phyloP scores from a whole-genome alignment of 768 basidiomycete species.

The Mycena rosella region DNA sequence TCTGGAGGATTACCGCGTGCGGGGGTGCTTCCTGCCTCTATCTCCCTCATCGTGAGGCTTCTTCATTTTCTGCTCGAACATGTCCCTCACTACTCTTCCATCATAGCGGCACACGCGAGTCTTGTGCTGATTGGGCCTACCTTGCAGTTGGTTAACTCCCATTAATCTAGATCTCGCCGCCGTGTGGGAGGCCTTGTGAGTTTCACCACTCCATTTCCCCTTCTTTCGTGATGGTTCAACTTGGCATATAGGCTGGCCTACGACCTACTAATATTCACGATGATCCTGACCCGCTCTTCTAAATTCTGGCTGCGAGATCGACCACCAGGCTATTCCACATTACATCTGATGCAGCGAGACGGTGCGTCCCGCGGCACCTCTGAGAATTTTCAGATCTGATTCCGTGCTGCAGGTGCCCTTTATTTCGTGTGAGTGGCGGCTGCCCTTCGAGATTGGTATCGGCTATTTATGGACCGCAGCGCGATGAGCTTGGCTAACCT shows the following conservation, averaged over 20 bases:
- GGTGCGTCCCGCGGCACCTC: not conserved
- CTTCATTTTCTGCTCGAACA: no score
- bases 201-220: not conserved
- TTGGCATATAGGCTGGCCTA: not conserved
- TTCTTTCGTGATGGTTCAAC: not conserved
- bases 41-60: not conserved
- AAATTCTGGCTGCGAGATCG: not conserved
- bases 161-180: not conserved
- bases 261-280: constrained; percentile 11
- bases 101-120: constrained; percentile 4
- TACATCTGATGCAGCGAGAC: constrained; percentile 4
- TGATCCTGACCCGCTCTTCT: not conserved
- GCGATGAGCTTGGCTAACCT: constrained; percentile 11
- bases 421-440: constrained; percentile 13
- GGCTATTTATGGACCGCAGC: not conserved
- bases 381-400: not conserved
- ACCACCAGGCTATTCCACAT: not conserved
- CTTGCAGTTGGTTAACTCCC: not conserved
- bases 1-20: constrained; percentile 6
- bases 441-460: not conserved
- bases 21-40: constrained; percentile 1
- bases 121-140: not conserved
- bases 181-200: constrained; percentile 17
- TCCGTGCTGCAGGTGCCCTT: not conserved
- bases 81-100: not conserved